These are phyloP conservation scores for Diaporthe caulivora DNA, from an alignment of 2,329 filamentous ascomycete genomes.

Conservation along the genomic window DNA sequence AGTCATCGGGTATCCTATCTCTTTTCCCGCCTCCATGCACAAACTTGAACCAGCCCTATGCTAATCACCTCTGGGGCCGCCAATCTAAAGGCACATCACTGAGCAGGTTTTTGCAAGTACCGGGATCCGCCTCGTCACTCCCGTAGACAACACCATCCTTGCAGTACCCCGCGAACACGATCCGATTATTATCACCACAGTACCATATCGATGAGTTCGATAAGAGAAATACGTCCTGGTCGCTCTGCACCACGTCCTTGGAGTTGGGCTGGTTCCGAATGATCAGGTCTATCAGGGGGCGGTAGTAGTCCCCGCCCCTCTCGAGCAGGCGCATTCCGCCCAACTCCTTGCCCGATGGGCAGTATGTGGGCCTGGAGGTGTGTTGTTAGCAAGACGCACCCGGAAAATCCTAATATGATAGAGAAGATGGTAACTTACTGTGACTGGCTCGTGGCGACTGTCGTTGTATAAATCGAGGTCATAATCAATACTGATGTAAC, in stretches of 20 bases:
- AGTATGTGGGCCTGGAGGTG: background rate
- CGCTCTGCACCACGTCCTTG: background rate
- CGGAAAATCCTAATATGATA: too few species aligned
- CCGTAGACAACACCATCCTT: background rate
- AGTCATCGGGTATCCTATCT: background rate
- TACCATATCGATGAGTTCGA: background rate
- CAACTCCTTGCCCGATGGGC: background rate
- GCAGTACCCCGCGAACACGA: background rate
- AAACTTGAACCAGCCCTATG: background rate
- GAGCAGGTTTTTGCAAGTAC: background rate
- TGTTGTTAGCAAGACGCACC: background rate
- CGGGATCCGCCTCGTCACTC: background rate
- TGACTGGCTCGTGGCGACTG: background rate
- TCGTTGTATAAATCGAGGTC: background rate
- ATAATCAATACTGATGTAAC: background rate
- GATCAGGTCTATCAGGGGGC: background rate
- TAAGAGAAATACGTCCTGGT: background rate
- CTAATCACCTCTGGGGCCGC: background rate
- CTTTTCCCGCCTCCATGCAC: background rate
- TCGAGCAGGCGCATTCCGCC: background rate
- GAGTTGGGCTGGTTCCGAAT: constrained; percentile 3
- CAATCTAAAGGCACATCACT: background rate
- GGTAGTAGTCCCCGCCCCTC: background rate
- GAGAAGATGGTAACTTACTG: background rate
- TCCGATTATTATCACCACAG: background rate